Conservation (phyloP, 139 green algal genomes). For the Micractinium sp. region DNA sequence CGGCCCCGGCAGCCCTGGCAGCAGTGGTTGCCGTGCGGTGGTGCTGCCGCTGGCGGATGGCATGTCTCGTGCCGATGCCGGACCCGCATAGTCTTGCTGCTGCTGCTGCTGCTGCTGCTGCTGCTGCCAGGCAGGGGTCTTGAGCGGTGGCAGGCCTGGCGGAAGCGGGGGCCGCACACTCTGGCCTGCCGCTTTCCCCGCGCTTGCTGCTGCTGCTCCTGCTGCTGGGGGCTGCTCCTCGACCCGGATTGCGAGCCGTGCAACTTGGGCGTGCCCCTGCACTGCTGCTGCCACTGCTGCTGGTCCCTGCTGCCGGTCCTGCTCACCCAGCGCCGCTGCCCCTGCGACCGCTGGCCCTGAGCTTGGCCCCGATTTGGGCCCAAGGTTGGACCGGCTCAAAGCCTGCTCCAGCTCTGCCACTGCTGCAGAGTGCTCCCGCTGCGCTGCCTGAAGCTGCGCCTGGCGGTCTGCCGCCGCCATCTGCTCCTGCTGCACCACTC, state of each 20-base stretch:
- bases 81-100: neutral
- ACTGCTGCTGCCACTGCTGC: neutral
- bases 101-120: neutral
- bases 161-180: neutral
- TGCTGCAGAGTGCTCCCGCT: slow-evolving; percentile 12
- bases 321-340: neutral
- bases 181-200: neutral
- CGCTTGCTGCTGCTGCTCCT: neutral
- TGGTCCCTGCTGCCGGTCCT: neutral
- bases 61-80: neutral
- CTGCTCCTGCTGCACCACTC: slow-evolving; percentile 7
- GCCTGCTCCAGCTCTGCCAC: slow-evolving; percentile 28
- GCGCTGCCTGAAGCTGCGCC: slow-evolving; percentile 4
- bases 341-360: neutral
- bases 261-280: neutral
- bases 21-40: neutral
- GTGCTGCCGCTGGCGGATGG: neutral
- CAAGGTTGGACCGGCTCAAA: neutral
- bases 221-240: no score
- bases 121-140: neutral
- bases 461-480: slow-evolving; percentile 10
- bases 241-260: no score
- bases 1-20: neutral
- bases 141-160: neutral
- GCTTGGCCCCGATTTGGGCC: no score